Percentiles rank a stretch among this genome's conserved stretches.
phyloP scores from a whole-genome alignment of 1,139 yeast species.

The Scheffersomyces illinoinensis region DNA sequence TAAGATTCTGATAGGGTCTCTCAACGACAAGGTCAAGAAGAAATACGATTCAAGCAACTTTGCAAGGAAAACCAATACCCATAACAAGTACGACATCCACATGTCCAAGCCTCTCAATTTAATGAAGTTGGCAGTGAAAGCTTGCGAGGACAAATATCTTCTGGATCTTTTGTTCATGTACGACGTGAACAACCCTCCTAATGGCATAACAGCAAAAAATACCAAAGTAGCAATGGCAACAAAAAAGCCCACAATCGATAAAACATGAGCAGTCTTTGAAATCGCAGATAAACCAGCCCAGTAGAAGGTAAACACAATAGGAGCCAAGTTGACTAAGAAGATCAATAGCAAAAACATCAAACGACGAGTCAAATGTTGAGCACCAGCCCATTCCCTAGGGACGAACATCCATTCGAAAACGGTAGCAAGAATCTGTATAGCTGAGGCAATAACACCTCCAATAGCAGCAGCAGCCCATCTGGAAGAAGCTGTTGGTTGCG shows the following conservation, averaged over 20 bases:
- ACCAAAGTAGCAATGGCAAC: conserved; percentile 80
- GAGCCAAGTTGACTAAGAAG: conserved; percentile 74
- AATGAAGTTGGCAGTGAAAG: conserved; percentile 91
- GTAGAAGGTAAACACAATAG: conserved; percentile 83
- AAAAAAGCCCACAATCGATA: conserved; percentile 87
- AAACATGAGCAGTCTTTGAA: conserved; percentile 77
- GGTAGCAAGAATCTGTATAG: conserved; percentile 85
- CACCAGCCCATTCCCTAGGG: conserved; percentile 99
- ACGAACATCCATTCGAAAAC: conserved; percentile 93
- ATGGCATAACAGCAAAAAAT: conserved; percentile 92
- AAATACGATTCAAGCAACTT: conserved; percentile 88
- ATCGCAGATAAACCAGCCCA: conserved; percentile 70
- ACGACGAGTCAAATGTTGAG: conserved; percentile 92
- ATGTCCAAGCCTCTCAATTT: conserved; percentile 82
- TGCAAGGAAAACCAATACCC: conserved; percentile 88
- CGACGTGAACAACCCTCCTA: conserved; percentile 94
- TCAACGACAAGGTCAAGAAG: conserved; percentile 85
- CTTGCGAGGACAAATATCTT: conserved; percentile 89
- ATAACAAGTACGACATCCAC: conserved; percentile 94
- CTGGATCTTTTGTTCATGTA: conserved; percentile 88
- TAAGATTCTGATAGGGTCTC: conserved; percentile 86
- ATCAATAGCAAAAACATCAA: conserved; percentile 70
- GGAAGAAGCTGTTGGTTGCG: conserved; percentile 83
- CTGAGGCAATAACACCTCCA: conserved; percentile 86
- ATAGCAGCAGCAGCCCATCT: conserved; percentile 91